A percentile compares a stretch with the other conserved stretches of the same genome.
Conservation (phyloP, 306 rosid species). For the Vigna mungo region DNA sequence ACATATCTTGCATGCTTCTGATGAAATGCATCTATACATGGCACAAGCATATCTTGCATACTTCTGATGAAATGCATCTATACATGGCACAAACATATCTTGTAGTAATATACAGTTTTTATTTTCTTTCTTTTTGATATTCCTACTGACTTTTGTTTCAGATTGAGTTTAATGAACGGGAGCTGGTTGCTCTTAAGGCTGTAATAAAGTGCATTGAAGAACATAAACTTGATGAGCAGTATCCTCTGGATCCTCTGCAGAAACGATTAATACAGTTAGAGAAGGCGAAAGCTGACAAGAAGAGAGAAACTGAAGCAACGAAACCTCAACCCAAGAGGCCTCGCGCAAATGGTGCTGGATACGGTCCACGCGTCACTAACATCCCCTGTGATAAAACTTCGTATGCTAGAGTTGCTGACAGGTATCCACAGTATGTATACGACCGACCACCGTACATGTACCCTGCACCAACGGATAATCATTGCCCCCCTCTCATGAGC, state of each 20-base stretch:
- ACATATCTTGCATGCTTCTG: not conserved
- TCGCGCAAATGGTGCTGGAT: slow-evolving; percentile 78
- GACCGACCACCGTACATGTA: slow-evolving; percentile 80
- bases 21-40: not conserved
- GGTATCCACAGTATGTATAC: slow-evolving; percentile 83
- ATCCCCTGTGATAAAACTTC: slow-evolving; percentile 69
- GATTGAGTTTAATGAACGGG: slow-evolving; percentile 90
- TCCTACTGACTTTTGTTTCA: slow-evolving; percentile 48
- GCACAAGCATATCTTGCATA: not conserved
- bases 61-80: not conserved
- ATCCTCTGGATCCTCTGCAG: slow-evolving; percentile 84
- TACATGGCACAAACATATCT: not conserved
- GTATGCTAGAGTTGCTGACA: slow-evolving; percentile 82
- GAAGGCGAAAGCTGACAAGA: slow-evolving; percentile 96
- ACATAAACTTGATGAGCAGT: slow-evolving; percentile 89
- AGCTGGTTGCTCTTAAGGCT: slow-evolving; percentile 84
- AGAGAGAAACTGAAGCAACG: slow-evolving; percentile 82
- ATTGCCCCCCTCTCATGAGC: slow-evolving; percentile 69
- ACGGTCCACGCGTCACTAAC: slow-evolving; percentile 70
- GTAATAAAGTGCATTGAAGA: slow-evolving; percentile 90
- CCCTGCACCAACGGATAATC: slow-evolving; percentile 75
- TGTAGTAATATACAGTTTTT: not conserved
- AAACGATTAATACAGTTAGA: slow-evolving; percentile 77
- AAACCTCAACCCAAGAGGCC: slow-evolving; percentile 99
- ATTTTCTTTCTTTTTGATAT: not conserved